Conservation (phyloP, 768 basidiomycete species). For the button mushroom (Agaricus bisporus) region DNA sequence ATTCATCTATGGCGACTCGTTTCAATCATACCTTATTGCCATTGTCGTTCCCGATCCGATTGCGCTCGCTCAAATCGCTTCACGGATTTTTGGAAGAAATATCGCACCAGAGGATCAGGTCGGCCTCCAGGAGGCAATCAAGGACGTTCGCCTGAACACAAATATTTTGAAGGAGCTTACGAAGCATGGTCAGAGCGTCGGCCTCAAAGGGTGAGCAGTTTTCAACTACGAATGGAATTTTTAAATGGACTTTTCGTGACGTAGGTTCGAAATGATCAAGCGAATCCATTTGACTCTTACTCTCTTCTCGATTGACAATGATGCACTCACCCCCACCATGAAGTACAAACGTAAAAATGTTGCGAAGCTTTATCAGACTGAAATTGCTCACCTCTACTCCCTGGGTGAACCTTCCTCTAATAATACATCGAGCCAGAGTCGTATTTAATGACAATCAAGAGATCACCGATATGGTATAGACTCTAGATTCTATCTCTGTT, state of each 20-base stretch:
- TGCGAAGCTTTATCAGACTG: neutral
- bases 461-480: too few species aligned
- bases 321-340: too few species aligned
- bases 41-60: conserved; percentile 82
- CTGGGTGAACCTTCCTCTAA: too few species aligned
- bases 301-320: conserved; percentile 74
- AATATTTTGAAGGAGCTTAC: conserved; percentile 51
- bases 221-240: neutral
- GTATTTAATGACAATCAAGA: too few species aligned
- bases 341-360: too few species aligned
- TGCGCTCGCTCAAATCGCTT: conserved; percentile 54
- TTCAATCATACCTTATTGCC: conserved; percentile 85
- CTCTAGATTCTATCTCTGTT: too few species aligned
- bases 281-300: conserved; percentile 69
- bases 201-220: conserved; percentile 67
- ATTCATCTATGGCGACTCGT: conserved; percentile 85
- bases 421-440: too few species aligned
- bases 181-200: conserved; percentile 53
- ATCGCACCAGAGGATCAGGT: conserved; percentile 45
- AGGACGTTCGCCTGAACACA: conserved; percentile 53
- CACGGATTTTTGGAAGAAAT: conserved; percentile 42
- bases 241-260: neutral
- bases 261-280: conserved; percentile 83
- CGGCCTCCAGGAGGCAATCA: conserved; percentile 45
- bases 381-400: neutral